Evolutionary conservation across 73 alveolate species (phyloP).

Genomic region (Paramecium sonneborni): DNA sequence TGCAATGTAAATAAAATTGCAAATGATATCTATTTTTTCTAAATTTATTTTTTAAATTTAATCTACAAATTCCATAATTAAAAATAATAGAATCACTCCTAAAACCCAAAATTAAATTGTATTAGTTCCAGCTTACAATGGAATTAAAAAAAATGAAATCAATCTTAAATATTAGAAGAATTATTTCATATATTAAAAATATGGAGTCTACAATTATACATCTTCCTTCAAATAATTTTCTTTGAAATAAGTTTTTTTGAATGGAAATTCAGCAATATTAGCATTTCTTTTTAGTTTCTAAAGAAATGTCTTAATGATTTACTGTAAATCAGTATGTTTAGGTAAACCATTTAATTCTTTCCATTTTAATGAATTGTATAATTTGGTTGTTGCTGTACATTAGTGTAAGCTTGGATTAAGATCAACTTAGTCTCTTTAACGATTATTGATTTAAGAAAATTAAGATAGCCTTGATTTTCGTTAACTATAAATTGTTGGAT

Average conservation of each 20-base stretch:
- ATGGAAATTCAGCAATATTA: background rate
- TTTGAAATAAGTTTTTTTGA: background rate
- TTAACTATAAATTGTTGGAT: conserved; percentile 49
- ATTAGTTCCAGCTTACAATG: background rate
- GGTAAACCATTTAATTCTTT: conserved; percentile 25
- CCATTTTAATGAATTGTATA: background rate
- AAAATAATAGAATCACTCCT: background rate
- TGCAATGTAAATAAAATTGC: background rate
- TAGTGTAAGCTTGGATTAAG: background rate
- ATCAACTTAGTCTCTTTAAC: background rate
- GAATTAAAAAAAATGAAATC: background rate
- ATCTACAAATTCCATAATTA: background rate
- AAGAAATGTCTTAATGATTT: background rate
- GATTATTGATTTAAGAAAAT: conserved; percentile 33
- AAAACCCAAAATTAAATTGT: background rate
- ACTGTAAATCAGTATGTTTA: background rate
- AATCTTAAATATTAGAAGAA: background rate
- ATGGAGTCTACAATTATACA: background rate
- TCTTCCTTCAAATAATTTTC: background rate
- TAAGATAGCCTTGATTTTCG: background rate
- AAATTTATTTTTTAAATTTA: background rate
- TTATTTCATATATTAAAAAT: background rate
- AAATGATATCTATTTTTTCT: background rate
- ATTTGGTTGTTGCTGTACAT: background rate
- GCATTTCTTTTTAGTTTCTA: conserved; percentile 7